Base-by-base conservation (phyloP, 257 asterid species). In the Nicotiana tabacum region DNA sequence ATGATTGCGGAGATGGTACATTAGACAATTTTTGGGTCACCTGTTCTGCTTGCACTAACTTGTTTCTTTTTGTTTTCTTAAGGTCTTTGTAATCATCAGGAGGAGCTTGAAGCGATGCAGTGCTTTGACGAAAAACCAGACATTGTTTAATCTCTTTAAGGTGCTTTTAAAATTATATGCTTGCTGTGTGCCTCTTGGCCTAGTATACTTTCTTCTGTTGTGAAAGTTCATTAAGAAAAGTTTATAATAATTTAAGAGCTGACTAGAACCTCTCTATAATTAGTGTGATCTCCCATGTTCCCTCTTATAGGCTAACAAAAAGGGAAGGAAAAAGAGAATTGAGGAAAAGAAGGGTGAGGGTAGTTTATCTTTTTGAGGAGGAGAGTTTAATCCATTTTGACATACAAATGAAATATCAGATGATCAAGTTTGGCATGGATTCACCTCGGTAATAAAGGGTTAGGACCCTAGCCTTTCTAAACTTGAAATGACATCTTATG, bases 101-200 rank as follows among this genome's bases (percentile, higher is more conserved):
- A 91, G 98, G 91, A 96, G 91, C 89, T 90, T 96, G 85, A 96
- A 96, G 93, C 88, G 99, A 85, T 96, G 99, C 90, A 94, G 97
- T 85, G 97, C 98, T 87, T 90, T 94, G 89, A 96, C 99, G 39
- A 94, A 88, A 86, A 92, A 70, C 82, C 97, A 93, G 89, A 96
- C 99, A 79, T 85, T 96, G 88, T 94, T 90, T 90, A 93, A 93
- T 89, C 89, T 96, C 88, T 94, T 94, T 90, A 94, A 94, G 99
- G 99, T 95, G 87, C 57, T 88, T 65, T 33, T 82, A 33, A 81
- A 76, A 51, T 77, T 81, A 57, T 35, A 66, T 56, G 81, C 16
- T 77, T 62, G n/a, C 32, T 33, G 58, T 66, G 33, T 51, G 57
- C 65, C 66, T 65, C 69, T 35, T 66, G 74, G 62, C 64, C 6